Base-by-base conservation (phyloP, 192 early-diverging fungal genomes). In the Dispira parvispora region DNA sequence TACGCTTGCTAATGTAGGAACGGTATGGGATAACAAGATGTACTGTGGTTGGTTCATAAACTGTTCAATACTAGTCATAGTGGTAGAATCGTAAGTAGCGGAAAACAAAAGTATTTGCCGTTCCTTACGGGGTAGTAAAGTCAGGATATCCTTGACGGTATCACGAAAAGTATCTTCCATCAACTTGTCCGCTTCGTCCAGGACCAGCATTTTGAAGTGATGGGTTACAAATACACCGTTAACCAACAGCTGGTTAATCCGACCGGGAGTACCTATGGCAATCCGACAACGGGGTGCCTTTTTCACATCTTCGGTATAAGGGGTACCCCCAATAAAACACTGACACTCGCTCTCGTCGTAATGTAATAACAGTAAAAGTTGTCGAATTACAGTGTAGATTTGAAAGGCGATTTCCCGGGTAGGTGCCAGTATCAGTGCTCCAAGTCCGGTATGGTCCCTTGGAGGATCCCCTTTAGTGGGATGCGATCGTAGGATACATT, bases 131-230 rank as follows among this genome's bases (percentile, higher is more conserved):
- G 60, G 57, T 50, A 52, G 27, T 23, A 61, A 27, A 12, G 9
- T 0, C 6, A 38, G 13, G 23, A 61, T 44, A 25, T 61, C 67
- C 62, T 73, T 42, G 16, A 71, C 67, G 52, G 73, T 69, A 14
- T 69, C 64, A 23, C 66, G 60, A 54, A 81, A 83, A 2, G 63
- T 61, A 25, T 66, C 73, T 18, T 75, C 74, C 75, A 83, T 81
- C 26, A 83, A 28, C 62, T 83, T 81, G 64, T 83, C 81, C 2
- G 81, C 81, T 62, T 83, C 81, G 50, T 83, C 81, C 58, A 83
- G 50, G 20, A 83, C 78, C 10, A 81, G 32, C 14, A 81, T 62
- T 13, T 69, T 72, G 38, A 83, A 67, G 3, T 70, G 42, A 28
- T 63, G 65, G 0, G 75, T 64, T 0, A 38, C 43, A 57, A 83